phyloP scores from a whole-genome alignment of 441 rosid species.

The Eugenia klotzschiana region DNA sequence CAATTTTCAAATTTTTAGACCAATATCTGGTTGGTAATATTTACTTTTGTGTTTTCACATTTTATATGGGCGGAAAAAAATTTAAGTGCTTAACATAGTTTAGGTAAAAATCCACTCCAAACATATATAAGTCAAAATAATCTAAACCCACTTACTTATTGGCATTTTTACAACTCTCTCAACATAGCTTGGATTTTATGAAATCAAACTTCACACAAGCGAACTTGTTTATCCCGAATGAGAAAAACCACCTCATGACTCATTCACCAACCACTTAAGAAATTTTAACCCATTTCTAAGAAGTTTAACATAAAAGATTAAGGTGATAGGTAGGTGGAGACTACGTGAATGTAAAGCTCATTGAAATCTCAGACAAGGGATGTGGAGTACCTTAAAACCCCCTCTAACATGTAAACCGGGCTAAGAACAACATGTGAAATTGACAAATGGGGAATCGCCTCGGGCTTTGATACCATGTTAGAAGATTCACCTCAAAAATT shows the following conservation, averaged over 20 bases:
- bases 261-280: background rate
- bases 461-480: too few relatives aligned
- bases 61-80: background rate
- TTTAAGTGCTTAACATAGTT: background rate
- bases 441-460: too few relatives aligned
- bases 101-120: background rate
- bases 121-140: background rate
- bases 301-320: too few relatives aligned
- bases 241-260: background rate
- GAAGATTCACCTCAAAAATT: too few relatives aligned
- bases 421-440: too few relatives aligned
- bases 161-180: background rate
- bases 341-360: too few relatives aligned
- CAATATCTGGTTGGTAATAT: background rate
- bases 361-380: too few relatives aligned
- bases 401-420: too few relatives aligned
- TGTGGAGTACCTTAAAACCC: too few relatives aligned
- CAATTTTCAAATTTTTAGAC: background rate
- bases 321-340: too few relatives aligned
- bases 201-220: background rate
- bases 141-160: background rate
- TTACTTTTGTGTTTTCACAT: background rate
- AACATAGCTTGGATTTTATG: background rate
- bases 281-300: too few relatives aligned
- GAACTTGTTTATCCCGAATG: background rate